Percentiles rank a stretch among this genome's conserved stretches.
phyloP scores from a whole-genome alignment of 495 filamentous ascomycete species.

The Trichoderma erinaceum region DNA sequence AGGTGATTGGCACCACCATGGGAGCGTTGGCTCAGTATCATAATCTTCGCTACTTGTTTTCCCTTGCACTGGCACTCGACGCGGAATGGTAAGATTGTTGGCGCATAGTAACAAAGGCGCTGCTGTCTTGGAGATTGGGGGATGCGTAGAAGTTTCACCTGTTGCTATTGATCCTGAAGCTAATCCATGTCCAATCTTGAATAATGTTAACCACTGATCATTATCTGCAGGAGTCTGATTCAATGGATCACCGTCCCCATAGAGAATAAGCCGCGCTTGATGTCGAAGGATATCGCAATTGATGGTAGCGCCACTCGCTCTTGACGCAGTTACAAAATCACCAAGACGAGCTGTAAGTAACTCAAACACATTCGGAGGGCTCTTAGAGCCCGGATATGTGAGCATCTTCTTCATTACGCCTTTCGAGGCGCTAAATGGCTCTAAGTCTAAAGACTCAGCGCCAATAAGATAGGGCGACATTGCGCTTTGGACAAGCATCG shows the following conservation, averaged over 20 bases:
- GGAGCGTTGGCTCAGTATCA: not conserved
- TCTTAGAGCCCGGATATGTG: slow-evolving; percentile 37
- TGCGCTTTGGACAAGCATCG: slow-evolving; percentile 38
- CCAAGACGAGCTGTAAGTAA: not conserved
- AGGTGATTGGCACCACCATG: not conserved
- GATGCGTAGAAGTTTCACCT: not conserved
- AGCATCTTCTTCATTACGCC: slow-evolving; percentile 21
- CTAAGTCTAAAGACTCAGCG: not conserved
- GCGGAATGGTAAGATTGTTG: not conserved
- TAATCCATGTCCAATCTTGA: slow-evolving; percentile 56
- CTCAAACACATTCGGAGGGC: not conserved
- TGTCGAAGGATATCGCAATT: slow-evolving; percentile 30
- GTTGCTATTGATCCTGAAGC: slow-evolving; percentile 22
- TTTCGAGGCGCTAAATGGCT: not conserved
- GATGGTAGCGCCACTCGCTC: not conserved
- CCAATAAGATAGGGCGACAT: slow-evolving; percentile 35
- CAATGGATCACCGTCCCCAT: slow-evolving; percentile 58
- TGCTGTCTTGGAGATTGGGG: not conserved
- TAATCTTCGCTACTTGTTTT: not conserved
- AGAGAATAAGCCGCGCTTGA: slow-evolving; percentile 49
- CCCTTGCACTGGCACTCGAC: not conserved
- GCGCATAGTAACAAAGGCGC: not conserved
- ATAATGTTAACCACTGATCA: slow-evolving; percentile 44
- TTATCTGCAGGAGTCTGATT: slow-evolving; percentile 70
- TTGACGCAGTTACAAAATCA: not conserved